Percentiles rank a stretch among this genome's conserved stretches.
These are phyloP conservation scores for Schrenkiella parvula DNA, from an alignment of 345 rosid species.

Conservation along the genomic window DNA sequence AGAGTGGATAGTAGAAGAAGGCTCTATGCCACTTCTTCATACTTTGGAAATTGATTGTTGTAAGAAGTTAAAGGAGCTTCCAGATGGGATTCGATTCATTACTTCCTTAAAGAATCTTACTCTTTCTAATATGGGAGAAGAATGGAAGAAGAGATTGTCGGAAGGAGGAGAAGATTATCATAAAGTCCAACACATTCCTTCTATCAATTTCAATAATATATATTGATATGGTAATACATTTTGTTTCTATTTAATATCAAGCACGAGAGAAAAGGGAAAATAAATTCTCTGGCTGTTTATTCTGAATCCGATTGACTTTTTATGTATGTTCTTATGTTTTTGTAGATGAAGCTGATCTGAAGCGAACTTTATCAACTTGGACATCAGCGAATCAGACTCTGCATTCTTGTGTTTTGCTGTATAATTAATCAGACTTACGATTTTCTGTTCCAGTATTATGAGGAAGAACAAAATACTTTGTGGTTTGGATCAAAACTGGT, in stretches of 20 bases:
- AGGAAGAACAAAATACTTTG: too few relatives aligned
- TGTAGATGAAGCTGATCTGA: neutral
- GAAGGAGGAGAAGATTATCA: neutral
- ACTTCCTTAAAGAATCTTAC: neutral
- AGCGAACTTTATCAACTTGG: neutral
- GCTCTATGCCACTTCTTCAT: neutral
- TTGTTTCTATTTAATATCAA: too few relatives aligned
- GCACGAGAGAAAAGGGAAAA: neutral
- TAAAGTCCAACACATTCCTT: neutral
- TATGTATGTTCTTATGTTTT: too few relatives aligned
- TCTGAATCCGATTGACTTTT: neutral
- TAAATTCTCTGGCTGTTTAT: neutral
- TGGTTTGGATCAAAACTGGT: too few relatives aligned
- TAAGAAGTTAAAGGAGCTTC: neutral
- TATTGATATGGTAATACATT: too few relatives aligned
- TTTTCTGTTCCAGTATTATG: too few relatives aligned
- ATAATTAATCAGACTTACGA: neutral
- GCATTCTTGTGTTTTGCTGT: neutral
- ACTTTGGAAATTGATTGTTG: neutral
- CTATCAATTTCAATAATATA: too few relatives aligned
- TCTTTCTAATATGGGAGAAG: neutral
- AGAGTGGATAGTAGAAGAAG: neutral
- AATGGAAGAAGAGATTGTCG: neutral
- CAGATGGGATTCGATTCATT: neutral
- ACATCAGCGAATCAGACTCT: neutral